These are phyloP conservation scores for Fusarium concolor DNA, from an alignment of 2,329 filamentous ascomycete genomes.

Conservation along the genomic window DNA sequence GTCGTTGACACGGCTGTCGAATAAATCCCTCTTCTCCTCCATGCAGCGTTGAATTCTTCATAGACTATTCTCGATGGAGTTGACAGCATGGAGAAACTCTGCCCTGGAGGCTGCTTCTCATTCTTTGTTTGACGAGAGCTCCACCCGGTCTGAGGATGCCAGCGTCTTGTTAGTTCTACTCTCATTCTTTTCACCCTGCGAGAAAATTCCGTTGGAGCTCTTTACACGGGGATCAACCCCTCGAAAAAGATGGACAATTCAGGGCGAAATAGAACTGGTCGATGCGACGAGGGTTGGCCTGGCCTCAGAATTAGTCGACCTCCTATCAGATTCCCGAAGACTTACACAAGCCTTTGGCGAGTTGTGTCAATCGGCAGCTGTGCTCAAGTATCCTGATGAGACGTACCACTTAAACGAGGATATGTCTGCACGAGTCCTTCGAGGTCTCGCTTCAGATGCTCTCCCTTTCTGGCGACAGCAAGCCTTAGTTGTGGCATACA, in stretches of 20 bases:
- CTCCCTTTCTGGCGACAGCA: conserved; percentile 35
- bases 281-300: conserved; percentile 49
- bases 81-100: conserved; percentile 31
- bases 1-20: conserved; percentile 14
- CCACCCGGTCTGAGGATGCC: conserved; percentile 32
- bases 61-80: conserved; percentile 16
- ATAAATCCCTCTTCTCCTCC: conserved; percentile 11
- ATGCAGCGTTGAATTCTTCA: conserved; percentile 3
- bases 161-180: conserved; percentile 35
- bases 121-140: conserved; percentile 23
- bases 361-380: conserved; percentile 14
- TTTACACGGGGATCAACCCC: conserved; percentile 34
- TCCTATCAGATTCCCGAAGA: conserved; percentile 26
- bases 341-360: conserved; percentile 25
- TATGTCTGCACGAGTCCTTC: conserved; percentile 28
- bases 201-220: conserved; percentile 37
- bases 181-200: conserved; percentile 37
- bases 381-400: conserved; percentile 26
- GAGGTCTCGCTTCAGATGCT: conserved; percentile 20
- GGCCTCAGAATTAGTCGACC: conserved; percentile 9
- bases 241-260: conserved; percentile 42
- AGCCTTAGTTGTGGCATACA: conserved; percentile 36
- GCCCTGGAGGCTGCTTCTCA: conserved; percentile 35
- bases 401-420: conserved; percentile 36
- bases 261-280: conserved; percentile 39